These are phyloP conservation scores for Eucalyptus erythrocorys DNA, from an alignment of 345 rosid species.

Conservation along the genomic window DNA sequence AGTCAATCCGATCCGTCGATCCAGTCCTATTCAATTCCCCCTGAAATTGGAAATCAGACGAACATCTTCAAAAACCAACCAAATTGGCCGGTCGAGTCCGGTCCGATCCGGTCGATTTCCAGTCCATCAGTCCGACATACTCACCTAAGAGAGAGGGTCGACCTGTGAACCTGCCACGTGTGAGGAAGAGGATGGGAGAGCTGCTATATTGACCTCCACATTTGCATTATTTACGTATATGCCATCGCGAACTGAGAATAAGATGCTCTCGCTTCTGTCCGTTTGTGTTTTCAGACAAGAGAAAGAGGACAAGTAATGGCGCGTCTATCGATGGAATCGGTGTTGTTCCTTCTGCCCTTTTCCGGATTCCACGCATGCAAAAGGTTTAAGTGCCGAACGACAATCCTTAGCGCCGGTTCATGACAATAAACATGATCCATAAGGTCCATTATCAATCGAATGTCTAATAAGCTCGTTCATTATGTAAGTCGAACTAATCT, in stretches of 20 bases:
- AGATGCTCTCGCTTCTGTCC: neutral
- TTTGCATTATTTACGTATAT: neutral
- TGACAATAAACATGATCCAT: neutral
- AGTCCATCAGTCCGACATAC: fast-evolving
- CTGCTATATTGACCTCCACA: neutral
- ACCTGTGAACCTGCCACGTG: neutral
- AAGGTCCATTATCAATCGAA: neutral
- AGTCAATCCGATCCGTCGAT: too few relatives aligned
- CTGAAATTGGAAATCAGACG: fast-evolving
- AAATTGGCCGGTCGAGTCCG: too few relatives aligned
- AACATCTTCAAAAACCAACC: fast-evolving
- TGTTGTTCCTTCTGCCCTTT: neutral
- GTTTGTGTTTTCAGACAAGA: neutral
- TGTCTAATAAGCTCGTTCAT: neutral
- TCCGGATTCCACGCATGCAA: neutral
- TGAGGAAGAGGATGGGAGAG: neutral
- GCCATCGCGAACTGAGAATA: neutral
- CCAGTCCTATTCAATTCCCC: fast-evolving
- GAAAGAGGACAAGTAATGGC: neutral
- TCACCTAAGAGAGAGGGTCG: neutral
- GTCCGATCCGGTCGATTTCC: fast-evolving
- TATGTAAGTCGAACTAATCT: neutral
- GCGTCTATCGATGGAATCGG: neutral
- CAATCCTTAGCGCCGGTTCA: neutral
- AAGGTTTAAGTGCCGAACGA: too few relatives aligned